Base-by-base conservation (phyloP, 805 yeast species). In the Kazachstania taianensis region DNA sequence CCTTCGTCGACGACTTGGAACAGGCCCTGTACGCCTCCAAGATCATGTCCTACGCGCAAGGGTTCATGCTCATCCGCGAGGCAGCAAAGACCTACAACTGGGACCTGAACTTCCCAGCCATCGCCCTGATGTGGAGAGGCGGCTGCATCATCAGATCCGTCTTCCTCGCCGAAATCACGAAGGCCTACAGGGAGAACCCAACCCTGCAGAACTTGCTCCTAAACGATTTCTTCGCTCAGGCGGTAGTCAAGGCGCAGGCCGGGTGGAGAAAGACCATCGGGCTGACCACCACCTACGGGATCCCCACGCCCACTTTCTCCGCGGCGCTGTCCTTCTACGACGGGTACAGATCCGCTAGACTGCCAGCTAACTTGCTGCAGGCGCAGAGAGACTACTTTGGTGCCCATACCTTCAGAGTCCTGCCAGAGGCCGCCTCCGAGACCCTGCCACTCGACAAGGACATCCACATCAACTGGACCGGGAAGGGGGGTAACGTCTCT, bases 361-460 rank as follows among this genome's bases (percentile, higher is more conserved):
- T 87, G 60, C 97, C 97, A 61, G 98, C 98, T 50, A 89, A 89
- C 81, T 75, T 89, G 68, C 73, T 89, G 63, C 98, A 89, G 73
- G 98, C 97, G 58, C 98, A 89, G 77, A 85, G 98, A 76, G 98
- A 89, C 67, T 89, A 86, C 84, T 89, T 89, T 59, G 98, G 98
- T 70, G 97, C 98, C 49, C 98, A 89, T 77, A 92, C 98, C 59
- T 89, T 92, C 86, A 76, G 76, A 66, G 94, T 92, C 47, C 72
- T 86, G 62, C 94, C 94, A 53, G 92, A 89, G 66, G 63, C 54
- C 54, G 95, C 85, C 53, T 71, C 74, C 59, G 85, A 69, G 36
- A 66, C 66, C 61, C 73, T 82, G 67, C 89, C 92, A 69, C 77
- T 67, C 49, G 92, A 73, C 56, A 68, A 75, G 50, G 78, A 80